A percentile compares a stretch with the other conserved stretches of the same genome.
Conservation (phyloP, 1,139 yeast genomes). For the Taphrina communis region DNA sequence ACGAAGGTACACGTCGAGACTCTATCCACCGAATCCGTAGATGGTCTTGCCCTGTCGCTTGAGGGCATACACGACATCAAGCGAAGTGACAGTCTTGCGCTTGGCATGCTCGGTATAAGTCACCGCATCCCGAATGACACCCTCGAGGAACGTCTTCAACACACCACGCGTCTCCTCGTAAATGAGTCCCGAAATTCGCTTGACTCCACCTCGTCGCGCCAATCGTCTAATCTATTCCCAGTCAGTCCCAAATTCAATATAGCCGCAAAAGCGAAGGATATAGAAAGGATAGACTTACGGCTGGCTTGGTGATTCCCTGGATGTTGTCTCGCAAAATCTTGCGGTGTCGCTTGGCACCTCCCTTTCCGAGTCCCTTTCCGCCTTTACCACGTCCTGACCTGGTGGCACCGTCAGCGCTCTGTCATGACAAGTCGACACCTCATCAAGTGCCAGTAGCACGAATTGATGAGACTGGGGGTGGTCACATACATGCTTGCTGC, state of each 20-base stretch:
- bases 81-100: conserved; percentile 99
- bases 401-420: neutral
- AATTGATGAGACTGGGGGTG: too few relatives aligned
- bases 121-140: conserved; percentile 97
- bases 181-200: conserved; percentile 81
- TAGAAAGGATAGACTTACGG: conserved; percentile 51
- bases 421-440: neutral
- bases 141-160: conserved; percentile 91
- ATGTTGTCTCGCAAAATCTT: conserved; percentile 99
- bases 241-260: neutral
- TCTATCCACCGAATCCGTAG: conserved; percentile 99
- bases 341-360: conserved; percentile 91
- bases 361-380: conserved; percentile 98
- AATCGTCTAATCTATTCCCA: conserved; percentile 77
- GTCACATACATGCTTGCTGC: neutral
- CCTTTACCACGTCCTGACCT: conserved; percentile 71
- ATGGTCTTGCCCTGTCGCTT: conserved; percentile 99
- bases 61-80: conserved; percentile 98
- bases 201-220: conserved; percentile 99
- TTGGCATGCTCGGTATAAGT: conserved; percentile 99
- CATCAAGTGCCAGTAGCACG: neutral
- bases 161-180: conserved; percentile 99
- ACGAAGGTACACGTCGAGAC: conserved; percentile 1
- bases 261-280: too few relatives aligned
- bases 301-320: conserved; percentile 99